Base-by-base conservation (phyloP, 139 green algal genomes). In the Chlorella sp. region DNA sequence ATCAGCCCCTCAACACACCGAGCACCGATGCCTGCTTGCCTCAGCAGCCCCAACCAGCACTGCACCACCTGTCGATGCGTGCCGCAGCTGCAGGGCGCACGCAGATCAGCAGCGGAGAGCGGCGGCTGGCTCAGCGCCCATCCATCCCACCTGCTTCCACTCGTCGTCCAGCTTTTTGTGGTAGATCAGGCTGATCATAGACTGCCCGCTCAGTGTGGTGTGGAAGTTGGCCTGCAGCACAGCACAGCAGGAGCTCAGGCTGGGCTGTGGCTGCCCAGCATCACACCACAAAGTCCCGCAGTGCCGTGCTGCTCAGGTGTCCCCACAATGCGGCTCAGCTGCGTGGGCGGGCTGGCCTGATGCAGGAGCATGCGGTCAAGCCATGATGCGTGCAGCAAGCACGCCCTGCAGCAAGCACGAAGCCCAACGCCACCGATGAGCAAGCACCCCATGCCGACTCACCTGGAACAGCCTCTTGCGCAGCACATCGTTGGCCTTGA, bases 101-200 rank as follows among this genome's bases (percentile, higher is more conserved):
- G 60, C n/a, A n/a, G n/a, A n/a, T n/a, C 60, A 68, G 60, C 60
- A 68, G 60, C 60, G 60, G 56, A 20, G 56, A n/a, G 56, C 56
- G 26, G 56, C 56, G 26, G 56, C 6, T 16, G 56, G 3, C 9
- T 24, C 56, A 65, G 30, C 30, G 56, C 22, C 13, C 56, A n/a
- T 30, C 65, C 65, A 3, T 1, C 76, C 13, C 54, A 82, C 76
- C 76, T 65, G 69, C 65, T 82, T 87, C 64, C 95, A 97, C 24
- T 76, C 87, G 16, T 92, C 92, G 34, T 95, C 89, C 60, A 98
- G 87, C 80, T 93, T 92, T n/a, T 89, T 91, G 86, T 98, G 94
- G 84, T 98, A 98, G 22, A 97, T 85, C 65, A 98, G 76, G 0
- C 92, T 96, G 11, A 98, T 89, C 92, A 98, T 94, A n/a, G 91